Conservation (phyloP, 1,284 basidiomycete species). For the Leccinum subrobustum region DNA sequence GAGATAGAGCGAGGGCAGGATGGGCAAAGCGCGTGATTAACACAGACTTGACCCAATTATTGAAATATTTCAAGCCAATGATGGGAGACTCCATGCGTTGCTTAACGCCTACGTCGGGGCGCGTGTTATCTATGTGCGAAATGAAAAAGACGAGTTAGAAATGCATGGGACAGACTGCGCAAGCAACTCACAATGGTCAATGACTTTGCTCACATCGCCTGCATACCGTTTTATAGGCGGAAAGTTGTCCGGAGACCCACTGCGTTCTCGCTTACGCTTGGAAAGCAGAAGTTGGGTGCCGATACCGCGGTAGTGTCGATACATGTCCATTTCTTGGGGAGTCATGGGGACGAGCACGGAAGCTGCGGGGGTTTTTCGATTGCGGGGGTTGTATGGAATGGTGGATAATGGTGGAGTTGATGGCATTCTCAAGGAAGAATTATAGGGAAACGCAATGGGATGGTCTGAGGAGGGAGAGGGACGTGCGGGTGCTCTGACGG, state of each 20-base stretch:
- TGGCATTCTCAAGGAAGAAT: constrained; percentile 29
- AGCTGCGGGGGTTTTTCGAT: constrained; percentile 57
- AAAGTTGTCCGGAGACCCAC: constrained; percentile 39
- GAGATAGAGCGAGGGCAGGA: constrained; percentile 48
- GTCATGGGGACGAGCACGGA: constrained; percentile 67
- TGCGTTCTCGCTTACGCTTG: constrained; percentile 58
- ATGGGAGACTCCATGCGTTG: constrained; percentile 92
- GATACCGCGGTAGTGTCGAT: constrained; percentile 54
- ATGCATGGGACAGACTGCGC: not conserved
- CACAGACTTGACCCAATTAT: constrained; percentile 99
- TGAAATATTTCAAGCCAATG: constrained; percentile 95
- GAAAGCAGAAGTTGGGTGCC: constrained; percentile 52
- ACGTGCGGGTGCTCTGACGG: constrained; percentile 30
- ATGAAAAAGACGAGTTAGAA: constrained; percentile 1
- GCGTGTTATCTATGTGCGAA: constrained; percentile 72
- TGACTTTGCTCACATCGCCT: constrained; percentile 66
- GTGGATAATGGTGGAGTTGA: constrained; percentile 32
- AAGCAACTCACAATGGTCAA: constrained; percentile 63
- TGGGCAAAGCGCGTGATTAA: constrained; percentile 86
- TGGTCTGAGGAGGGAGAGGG: constrained; percentile 28
- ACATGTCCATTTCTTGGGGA: constrained; percentile 58
- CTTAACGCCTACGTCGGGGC: constrained; percentile 86
- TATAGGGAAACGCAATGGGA: constrained; percentile 13
- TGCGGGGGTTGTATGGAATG: constrained; percentile 64
- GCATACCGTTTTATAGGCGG: constrained; percentile 51